These are phyloP conservation scores for Carallia pectinifolia DNA, from an alignment of 345 rosid species.

Conservation along the genomic window DNA sequence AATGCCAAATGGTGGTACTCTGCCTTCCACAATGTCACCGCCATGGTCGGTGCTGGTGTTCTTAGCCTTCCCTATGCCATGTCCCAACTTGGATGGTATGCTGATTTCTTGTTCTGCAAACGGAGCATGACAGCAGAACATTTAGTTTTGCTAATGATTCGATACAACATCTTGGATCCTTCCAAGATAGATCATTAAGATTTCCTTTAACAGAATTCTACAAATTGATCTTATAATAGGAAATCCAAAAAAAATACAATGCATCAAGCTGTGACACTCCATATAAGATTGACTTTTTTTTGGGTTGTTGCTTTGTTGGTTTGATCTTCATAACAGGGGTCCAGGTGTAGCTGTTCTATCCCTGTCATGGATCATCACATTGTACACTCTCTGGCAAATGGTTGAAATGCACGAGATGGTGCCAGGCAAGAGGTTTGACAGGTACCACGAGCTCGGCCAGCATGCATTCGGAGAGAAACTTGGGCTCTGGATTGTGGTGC, in stretches of 20 bases:
- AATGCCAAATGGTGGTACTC: slow-evolving; percentile 92
- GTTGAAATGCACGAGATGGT: slow-evolving; percentile 86
- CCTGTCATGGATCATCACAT: slow-evolving; percentile 68
- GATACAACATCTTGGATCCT: no score
- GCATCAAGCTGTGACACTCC: no score
- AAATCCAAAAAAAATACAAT: no score
- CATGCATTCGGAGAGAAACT: slow-evolving; percentile 77
- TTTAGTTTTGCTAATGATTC: neutral
- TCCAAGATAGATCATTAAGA: no score
- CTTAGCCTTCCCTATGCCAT: slow-evolving; percentile 86
- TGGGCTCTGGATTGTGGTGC: slow-evolving; percentile 76
- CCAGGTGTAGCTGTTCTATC: slow-evolving; percentile 52
- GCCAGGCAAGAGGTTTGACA: slow-evolving; percentile 69
- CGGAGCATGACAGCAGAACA: neutral
- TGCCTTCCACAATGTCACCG: slow-evolving; percentile 86
- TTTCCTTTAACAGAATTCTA: no score
- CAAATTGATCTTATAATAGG: no score
- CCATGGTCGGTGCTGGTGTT: slow-evolving; percentile 92
- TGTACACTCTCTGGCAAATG: slow-evolving; percentile 91
- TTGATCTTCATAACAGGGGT: slow-evolving; percentile 43
- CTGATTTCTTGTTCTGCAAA: neutral
- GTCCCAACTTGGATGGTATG: slow-evolving; percentile 78
- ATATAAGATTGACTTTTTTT: no score
- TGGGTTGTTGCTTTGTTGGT: no score
- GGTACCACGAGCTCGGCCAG: slow-evolving; percentile 80